phyloP scores from a whole-genome alignment of 2,329 filamentous ascomycete genomes.

The Exophiala xenobiotica region DNA sequence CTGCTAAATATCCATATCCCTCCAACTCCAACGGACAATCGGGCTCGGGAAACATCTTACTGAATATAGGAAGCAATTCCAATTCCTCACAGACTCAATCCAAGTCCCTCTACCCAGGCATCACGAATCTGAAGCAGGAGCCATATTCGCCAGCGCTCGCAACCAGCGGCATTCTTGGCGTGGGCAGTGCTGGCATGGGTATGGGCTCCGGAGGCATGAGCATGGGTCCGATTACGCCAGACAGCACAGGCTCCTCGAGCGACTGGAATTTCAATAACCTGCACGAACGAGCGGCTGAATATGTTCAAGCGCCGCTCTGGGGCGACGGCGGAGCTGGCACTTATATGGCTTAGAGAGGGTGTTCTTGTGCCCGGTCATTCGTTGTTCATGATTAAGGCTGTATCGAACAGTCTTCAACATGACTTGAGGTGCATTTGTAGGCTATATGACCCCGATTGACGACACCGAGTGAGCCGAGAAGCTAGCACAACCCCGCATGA shows the following conservation, averaged over 20 bases:
- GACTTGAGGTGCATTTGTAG: too few relatives aligned
- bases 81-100: constrained; percentile 18
- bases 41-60: constrained; percentile 14
- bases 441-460: too few relatives aligned
- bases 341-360: not conserved
- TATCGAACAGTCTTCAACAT: too few relatives aligned
- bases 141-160: constrained; percentile 19
- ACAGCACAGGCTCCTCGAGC: constrained; percentile 43
- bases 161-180: constrained; percentile 6
- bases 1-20: constrained; percentile 5
- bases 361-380: too few relatives aligned
- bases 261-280: constrained; percentile 49
- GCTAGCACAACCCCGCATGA: too few relatives aligned
- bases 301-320: constrained; percentile 50
- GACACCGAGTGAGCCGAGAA: too few relatives aligned
- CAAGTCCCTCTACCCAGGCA: constrained; percentile 13
- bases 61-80: constrained; percentile 27
- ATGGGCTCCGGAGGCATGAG: not conserved
- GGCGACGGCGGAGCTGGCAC: constrained; percentile 16
- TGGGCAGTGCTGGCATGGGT: not conserved
- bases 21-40: not conserved
- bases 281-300: constrained; percentile 48
- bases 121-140: constrained; percentile 18
- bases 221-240: constrained; percentile 45
- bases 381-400: too few relatives aligned